Base-by-base conservation (phyloP, 176 grass and related monocot species). In the Aegilops sharonensis region DNA sequence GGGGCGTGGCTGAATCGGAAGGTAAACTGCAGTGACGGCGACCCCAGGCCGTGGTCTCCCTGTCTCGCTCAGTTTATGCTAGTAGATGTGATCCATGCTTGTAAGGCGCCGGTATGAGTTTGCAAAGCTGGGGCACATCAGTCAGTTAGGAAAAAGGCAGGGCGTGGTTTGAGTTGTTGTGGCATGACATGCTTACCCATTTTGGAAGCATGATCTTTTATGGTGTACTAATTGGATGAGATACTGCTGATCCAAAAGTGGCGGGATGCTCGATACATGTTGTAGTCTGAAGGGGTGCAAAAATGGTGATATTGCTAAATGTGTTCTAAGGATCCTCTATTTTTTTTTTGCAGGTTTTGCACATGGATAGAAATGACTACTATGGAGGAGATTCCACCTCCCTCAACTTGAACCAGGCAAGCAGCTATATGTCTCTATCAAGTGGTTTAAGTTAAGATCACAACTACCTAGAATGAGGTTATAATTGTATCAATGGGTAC, bases 281-380 rank as follows among this genome's bases (percentile, higher is more conserved):
- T n/a, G 39, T 30, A 4, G 24, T 65, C 40, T 11, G 29, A 85
- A 85, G 15, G 21, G 37, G 15, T 47, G 61, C 48, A 48, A 50
- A 36, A 30, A 79, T 73, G 40, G 4, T 40, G 30, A 23, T 65
- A 18, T 71, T 84, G 43, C 75, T 79, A 34, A 64, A 65, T 54
- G 31, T 27, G 20, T 80, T 80, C 68, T 80, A 89, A 34, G n/a
- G 62, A 23, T 52, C 25, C 8, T 72, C 42, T 64, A 24, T 34
- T 52, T 6, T 84, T 25, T 42, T 7, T 84, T 27, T 91, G 56
- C 86, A 95, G 94, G 94, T 96, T 60, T 72, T 96, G 50, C 94
- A 96, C 80, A 96, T 96, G 94, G 94, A 96, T 86, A 89, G 94
- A 76, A 96, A 96, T 85, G 94, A 91, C 25, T 96, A 96, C 56